Evolutionary conservation across 139 green algal species (phyloP), one percentile per base, ranked within the genome.

Genomic region (Chlamydomonas sp.): DNA sequence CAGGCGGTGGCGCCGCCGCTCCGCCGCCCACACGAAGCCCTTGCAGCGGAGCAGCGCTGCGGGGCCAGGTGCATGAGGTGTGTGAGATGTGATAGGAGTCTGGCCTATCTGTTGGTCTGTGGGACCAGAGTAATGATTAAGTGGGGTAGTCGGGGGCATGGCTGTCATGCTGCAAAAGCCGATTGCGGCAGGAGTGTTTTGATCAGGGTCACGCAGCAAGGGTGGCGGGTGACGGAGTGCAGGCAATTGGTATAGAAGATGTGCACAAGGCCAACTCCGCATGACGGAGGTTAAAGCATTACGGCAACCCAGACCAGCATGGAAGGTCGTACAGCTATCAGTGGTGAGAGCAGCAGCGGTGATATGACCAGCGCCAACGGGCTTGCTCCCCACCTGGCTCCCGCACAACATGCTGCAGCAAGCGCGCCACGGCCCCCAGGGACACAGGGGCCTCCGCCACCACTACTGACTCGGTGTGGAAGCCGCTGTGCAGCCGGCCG

Each of bases 1-100:
- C 76, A 91, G 90, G 63, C 86, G 86, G 5, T 66, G 31, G 5
- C 4, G 1, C 10, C 86, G 86, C 16, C 64, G 71, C 86, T 94
- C 86, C 5, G 16, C 5, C 10, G 92, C 89, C 91, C 91, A 94
- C 20, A 91, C 8, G 66, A 91, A 85, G 64, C 89, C 91, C 79
- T 93, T 93, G 86, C 84, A 84, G 49, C 91, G 86, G 63, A 91
- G 79, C 68, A 94, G 77, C 10, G 87, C 91, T 93, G 87, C 62
- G 58, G 18, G 69, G 57, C 14, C 14, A 15, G 6, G 4, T 6
- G 6, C 2, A 76, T 58, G 2, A 20, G 2, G 57, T 76, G n/a
- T n/a, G n/a, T 31, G 75, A 61, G 75, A 10, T 8, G 57, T 57
- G 57, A 9, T 68, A 61, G 59, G 14, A 69, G 31, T 49, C 31